Conservation (phyloP, 2,329 filamentous ascomycete species). For the Zasmidium citrigriseum region DNA sequence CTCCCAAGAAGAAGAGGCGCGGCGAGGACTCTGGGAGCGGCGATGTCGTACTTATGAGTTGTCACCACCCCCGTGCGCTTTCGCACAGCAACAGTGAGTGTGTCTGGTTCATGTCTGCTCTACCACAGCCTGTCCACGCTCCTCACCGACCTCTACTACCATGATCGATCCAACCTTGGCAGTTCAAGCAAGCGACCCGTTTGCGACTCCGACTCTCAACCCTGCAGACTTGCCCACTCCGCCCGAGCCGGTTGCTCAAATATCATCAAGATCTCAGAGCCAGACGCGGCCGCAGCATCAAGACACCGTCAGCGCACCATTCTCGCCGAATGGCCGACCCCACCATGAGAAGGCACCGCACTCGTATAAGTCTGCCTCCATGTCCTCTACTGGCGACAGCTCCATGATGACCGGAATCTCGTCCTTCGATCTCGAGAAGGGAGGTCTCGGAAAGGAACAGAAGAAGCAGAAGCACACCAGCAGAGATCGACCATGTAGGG, state of each 20-base stretch:
- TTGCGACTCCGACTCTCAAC: slow-evolving; percentile 18
- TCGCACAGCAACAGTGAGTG: slow-evolving; percentile 4
- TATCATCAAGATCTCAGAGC: slow-evolving; percentile 1
- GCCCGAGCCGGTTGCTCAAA: slow-evolving; percentile 22
- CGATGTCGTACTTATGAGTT: slow-evolving; percentile 17
- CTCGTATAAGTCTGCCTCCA: slow-evolving; percentile 29
- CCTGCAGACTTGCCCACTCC: slow-evolving; percentile 16
- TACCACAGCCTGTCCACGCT: neutral
- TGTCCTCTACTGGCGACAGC: slow-evolving; percentile 30
- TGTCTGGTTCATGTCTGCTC: slow-evolving; percentile 13
- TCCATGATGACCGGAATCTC: slow-evolving; percentile 28
- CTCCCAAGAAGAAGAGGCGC: slow-evolving; percentile 4
- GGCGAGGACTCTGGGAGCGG: slow-evolving; percentile 10
- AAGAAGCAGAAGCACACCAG: slow-evolving; percentile 15
- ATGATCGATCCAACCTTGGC: slow-evolving; percentile 25
- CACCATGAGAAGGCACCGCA: slow-evolving; percentile 17
- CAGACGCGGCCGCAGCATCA: neutral
- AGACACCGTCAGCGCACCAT: slow-evolving; percentile 1
- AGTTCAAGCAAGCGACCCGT: slow-evolving; percentile 13
- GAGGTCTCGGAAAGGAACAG: slow-evolving; percentile 5
- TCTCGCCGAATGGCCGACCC: slow-evolving; percentile 1
- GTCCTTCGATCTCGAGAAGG: slow-evolving; percentile 36
- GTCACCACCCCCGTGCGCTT: slow-evolving; percentile 11
- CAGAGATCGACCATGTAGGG: slow-evolving; percentile 17
- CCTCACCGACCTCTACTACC: slow-evolving; percentile 8